Conservation (phyloP, 129 eudicot species). For the Artemisia annua region DNA sequence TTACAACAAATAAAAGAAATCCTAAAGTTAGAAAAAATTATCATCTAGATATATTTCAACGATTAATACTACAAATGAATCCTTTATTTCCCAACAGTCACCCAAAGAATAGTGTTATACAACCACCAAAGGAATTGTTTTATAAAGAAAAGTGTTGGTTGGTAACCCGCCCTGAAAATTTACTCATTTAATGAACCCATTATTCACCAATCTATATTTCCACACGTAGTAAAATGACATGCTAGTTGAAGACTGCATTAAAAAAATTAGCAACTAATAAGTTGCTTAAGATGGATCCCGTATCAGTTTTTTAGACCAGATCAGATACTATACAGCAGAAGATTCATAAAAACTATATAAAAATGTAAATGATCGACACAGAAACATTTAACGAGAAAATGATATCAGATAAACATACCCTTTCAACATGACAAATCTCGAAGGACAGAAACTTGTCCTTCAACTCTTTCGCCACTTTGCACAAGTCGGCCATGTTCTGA, state of each 20-base stretch:
- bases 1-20: background rate
- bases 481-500: conserved; percentile 77
- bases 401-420: conserved; percentile 43
- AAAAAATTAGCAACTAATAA: background rate
- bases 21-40: conserved; percentile 1
- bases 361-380: background rate
- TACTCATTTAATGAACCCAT: background rate
- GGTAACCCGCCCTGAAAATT: background rate
- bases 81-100: background rate
- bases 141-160: background rate
- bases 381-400: background rate
- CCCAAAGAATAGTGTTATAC: background rate
- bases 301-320: background rate
- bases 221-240: too few species aligned
- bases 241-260: too few species aligned
- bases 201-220: background rate
- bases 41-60: background rate
- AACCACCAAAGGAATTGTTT: background rate
- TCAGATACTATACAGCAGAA: background rate
- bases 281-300: background rate
- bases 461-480: conserved; percentile 77
- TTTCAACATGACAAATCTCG: conserved; percentile 69
- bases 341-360: background rate
- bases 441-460: conserved; percentile 70
- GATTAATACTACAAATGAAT: background rate